Evolutionary conservation across 2,329 filamentous ascomycete genomes (phyloP), one percentile per base, ranked within the genome.

Genomic region (Aureobasidium sp.): DNA sequence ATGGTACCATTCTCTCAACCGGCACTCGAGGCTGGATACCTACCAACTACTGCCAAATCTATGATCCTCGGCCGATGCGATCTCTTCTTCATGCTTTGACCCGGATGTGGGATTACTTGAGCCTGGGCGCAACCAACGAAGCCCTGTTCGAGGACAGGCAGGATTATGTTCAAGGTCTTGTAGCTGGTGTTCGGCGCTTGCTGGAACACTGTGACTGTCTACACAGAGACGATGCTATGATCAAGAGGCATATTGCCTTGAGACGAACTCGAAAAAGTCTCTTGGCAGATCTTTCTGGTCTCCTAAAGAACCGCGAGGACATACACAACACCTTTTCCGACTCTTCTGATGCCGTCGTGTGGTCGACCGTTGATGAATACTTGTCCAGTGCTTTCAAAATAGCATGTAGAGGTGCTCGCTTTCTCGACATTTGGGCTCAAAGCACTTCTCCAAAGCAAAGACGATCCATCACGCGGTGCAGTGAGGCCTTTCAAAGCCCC

Each of bases 21-120:
- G 93, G 93, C 29, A 88, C 89, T 56, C 84, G 94, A 68, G 94
- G 94, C 65, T 99, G 94, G 94, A 79, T 99, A 64, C 94, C 94
- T 2, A 99, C 94, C 9, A 99, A 99, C 75, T 99, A 97, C 74
- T 99, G 94, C 78, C 92, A 97, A 72, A 84, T 90, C 11, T 99
- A 97, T 73, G 90, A 97, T 67, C 91, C 93, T 49, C 85, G 91
- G 25, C 87, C 91, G 66, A 92, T 97, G 81, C 85, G 87, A 61
- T 91, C 86, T 66, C 81, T 99, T 25, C 80, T 99, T 39, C 91
- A 90, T 68, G 91, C 92, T 0, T 79, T 97, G 64, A 85, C 94
- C 15, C 90, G 94, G 71, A 91, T 97, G 65, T 97, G 92, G 92
- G 92, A 97, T 72, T 78, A 96, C 58, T 82, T 96, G 68, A 89